Percentiles rank a stretch among this genome's conserved stretches.
phyloP scores from a whole-genome alignment of 2,329 filamentous ascomycete genomes.

The Neocatenulostroma microsporum region DNA sequence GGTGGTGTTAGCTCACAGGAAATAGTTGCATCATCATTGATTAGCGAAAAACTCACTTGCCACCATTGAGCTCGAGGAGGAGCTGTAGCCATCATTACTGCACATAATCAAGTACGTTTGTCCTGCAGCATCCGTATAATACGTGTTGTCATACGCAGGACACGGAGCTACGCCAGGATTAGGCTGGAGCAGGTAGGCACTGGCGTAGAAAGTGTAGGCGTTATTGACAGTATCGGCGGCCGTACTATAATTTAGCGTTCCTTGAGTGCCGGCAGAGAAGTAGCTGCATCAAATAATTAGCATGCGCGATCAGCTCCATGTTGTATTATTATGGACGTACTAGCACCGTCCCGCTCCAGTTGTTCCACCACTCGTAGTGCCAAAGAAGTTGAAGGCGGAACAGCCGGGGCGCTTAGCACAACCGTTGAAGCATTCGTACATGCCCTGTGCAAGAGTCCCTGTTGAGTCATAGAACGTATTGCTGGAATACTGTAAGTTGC shows the following conservation, averaged over 20 bases:
- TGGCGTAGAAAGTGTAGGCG: background rate
- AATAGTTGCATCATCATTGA: no score
- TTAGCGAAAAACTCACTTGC: no score
- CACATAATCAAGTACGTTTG: no score
- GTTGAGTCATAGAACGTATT: slow-evolving; percentile 2
- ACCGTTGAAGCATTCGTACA: slow-evolving; percentile 4
- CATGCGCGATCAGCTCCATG: background rate
- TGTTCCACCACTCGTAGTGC: background rate
- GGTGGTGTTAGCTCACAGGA: no score
- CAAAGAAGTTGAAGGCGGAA: slow-evolving; percentile 4
- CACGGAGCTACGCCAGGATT: background rate
- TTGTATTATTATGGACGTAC: no score
- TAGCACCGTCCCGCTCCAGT: slow-evolving; percentile 2
- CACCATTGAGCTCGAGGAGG: no score
- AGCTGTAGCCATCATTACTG: no score
- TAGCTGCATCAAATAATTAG: no score
- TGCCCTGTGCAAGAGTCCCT: background rate
- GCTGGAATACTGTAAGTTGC: background rate
- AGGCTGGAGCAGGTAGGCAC: slow-evolving; percentile 4
- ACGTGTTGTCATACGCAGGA: background rate
- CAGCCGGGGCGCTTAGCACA: slow-evolving; percentile 4
- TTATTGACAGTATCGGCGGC: background rate
- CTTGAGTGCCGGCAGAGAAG: slow-evolving; percentile 2
- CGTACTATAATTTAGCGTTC: slow-evolving; percentile 3
- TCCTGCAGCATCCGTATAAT: background rate